Percentiles rank a stretch among this genome's conserved stretches.
Evolutionary conservation across 2,329 filamentous ascomycete genomes (phyloP).

Genomic region (Arthrobotrys sphaeroides): DNA sequence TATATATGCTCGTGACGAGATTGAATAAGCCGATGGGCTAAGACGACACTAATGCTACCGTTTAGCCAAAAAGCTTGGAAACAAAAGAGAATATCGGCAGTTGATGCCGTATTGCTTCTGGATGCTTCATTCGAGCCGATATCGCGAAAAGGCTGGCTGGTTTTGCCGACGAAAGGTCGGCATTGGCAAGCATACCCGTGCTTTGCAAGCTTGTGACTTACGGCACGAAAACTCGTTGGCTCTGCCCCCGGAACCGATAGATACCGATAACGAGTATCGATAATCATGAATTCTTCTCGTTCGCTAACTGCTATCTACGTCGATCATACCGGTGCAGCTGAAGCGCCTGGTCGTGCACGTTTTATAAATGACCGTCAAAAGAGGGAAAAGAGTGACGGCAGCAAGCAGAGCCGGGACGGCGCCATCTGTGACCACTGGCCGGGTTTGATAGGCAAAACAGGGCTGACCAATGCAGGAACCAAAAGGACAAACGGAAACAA

Average conservation of each 20-base stretch:
- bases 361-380: slow-evolving; percentile 19
- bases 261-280: slow-evolving; percentile 8
- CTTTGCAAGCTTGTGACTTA: slow-evolving; percentile 8
- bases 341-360: slow-evolving; percentile 10
- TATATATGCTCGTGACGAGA: slow-evolving; percentile 16
- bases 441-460: slow-evolving; percentile 38
- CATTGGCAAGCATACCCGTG: neutral
- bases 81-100: neutral
- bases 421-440: slow-evolving; percentile 37
- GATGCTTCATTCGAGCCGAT: slow-evolving; percentile 17
- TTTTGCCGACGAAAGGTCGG: slow-evolving; percentile 12
- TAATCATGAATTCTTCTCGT: slow-evolving; percentile 8
- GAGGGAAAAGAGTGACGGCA: slow-evolving; percentile 13
- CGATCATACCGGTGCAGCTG: neutral
- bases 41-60: neutral
- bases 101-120: slow-evolving; percentile 5
- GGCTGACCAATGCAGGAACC: slow-evolving; percentile 46
- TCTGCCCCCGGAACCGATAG: neutral
- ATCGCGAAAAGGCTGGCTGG: neutral
- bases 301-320: slow-evolving; percentile 8
- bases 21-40: neutral
- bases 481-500: slow-evolving; percentile 24
- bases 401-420: slow-evolving; percentile 31
- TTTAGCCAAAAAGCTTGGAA: neutral
- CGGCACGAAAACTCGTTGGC: neutral